Conservation (phyloP, 1,139 yeast species). For the Magnusiomyces sp. region DNA sequence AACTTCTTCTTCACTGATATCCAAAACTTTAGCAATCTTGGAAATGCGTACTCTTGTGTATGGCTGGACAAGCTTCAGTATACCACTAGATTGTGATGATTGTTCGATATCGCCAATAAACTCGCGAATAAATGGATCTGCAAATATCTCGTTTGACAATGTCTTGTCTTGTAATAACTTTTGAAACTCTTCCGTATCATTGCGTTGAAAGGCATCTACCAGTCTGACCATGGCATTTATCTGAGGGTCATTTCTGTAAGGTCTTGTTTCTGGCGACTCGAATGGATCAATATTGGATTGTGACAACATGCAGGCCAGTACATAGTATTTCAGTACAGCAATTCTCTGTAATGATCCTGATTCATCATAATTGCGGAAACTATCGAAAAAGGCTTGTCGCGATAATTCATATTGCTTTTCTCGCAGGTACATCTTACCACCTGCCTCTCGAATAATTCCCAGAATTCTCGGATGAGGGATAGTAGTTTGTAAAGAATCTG, state of each 20-base stretch:
- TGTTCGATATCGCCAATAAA: slow-evolving; percentile 30
- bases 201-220: slow-evolving; percentile 33
- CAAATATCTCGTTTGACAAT: slow-evolving; percentile 23
- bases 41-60: slow-evolving; percentile 32
- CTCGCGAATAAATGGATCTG: slow-evolving; percentile 24
- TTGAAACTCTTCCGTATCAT: slow-evolving; percentile 34
- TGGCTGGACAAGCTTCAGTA: slow-evolving; percentile 34
- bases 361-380: slow-evolving; percentile 72
- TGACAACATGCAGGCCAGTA: slow-evolving; percentile 54
- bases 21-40: slow-evolving; percentile 27
- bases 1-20: slow-evolving; percentile 29
- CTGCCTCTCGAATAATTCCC: slow-evolving; percentile 67
- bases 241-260: slow-evolving; percentile 35
- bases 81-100: slow-evolving; percentile 30
- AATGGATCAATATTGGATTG: slow-evolving; percentile 62
- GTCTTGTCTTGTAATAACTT: slow-evolving; percentile 20
- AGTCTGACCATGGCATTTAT: slow-evolving; percentile 33
- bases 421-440: slow-evolving; percentile 60
- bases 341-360: slow-evolving; percentile 56
- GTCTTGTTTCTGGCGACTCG: slow-evolving; percentile 42
- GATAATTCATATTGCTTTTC: slow-evolving; percentile 55
- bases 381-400: slow-evolving; percentile 56
- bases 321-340: slow-evolving; percentile 50
- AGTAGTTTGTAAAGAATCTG: slow-evolving; percentile 46
- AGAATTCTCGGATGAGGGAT: slow-evolving; percentile 68